Evolutionary conservation across 1,139 yeast genomes (phyloP).

Genomic region (Hemisphaericaspora xylofermentans): DNA sequence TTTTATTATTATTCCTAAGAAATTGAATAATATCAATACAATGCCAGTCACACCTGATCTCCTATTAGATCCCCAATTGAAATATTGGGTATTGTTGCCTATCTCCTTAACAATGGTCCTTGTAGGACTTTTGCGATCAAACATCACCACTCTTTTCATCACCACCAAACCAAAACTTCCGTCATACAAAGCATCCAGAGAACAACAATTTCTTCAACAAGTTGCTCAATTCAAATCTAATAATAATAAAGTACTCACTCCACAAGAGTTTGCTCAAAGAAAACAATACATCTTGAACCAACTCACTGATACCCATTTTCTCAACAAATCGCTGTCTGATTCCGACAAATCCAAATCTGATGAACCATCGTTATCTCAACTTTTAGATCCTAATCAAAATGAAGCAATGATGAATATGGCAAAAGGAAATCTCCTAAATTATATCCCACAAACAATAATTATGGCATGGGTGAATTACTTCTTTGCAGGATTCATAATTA

Average conservation of each 20-base stretch:
- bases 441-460: constrained; percentile 86
- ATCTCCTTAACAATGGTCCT: constrained; percentile 87
- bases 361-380: constrained; percentile 55
- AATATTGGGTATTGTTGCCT: constrained; percentile 90
- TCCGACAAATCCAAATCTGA: constrained; percentile 43
- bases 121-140: constrained; percentile 80
- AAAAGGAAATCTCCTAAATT: constrained; percentile 77
- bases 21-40: background rate
- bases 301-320: constrained; percentile 51
- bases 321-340: background rate
- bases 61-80: constrained; percentile 74
- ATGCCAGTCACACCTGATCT: constrained; percentile 27
- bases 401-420: constrained; percentile 81
- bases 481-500: constrained; percentile 87
- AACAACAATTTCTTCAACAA: constrained; percentile 59
- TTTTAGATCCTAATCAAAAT: constrained; percentile 67
- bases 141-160: constrained; percentile 61
- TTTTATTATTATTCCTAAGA: background rate
- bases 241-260: constrained; percentile 41
- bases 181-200: constrained; percentile 54
- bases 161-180: constrained; percentile 48
- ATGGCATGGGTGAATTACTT: constrained; percentile 97
- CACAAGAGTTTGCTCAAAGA: constrained; percentile 48
- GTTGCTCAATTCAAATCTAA: constrained; percentile 54
- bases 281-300: constrained; percentile 43